Conservation (phyloP, 371 early-diverging fungal species). For the Thermomucor indicae-seudaticae region DNA sequence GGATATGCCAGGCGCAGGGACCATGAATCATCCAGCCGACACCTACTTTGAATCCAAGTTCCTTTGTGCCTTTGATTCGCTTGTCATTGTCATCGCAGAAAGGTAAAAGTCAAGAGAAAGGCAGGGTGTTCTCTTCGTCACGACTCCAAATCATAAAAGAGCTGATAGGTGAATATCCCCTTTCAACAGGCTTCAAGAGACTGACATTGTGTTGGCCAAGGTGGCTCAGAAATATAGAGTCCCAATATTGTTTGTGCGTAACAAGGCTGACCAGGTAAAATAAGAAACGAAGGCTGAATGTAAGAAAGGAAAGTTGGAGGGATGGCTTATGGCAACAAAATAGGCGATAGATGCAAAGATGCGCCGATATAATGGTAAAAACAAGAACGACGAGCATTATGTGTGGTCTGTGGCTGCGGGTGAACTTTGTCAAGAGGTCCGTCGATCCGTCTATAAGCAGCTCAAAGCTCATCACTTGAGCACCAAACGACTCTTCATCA, state of each 20-base stretch:
- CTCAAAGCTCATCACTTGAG: constrained; percentile 30
- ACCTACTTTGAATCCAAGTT: constrained; percentile 48
- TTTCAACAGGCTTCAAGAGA: constrained; percentile 23
- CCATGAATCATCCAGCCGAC: constrained; percentile 29
- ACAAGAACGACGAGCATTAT: constrained; percentile 10
- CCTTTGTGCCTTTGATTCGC: constrained; percentile 42
- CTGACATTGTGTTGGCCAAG: constrained; percentile 30
- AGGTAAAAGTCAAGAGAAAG: constrained; percentile 19
- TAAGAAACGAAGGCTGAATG: not conserved
- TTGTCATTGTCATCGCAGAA: constrained; percentile 43
- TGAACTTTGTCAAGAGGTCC: constrained; percentile 33
- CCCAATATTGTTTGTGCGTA: constrained; percentile 38
- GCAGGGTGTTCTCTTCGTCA: not conserved
- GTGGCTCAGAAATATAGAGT: constrained; percentile 32
- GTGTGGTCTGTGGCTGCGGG: constrained; percentile 32
- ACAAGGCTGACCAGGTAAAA: constrained; percentile 42
- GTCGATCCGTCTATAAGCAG: constrained; percentile 27
- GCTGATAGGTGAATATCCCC: not conserved
- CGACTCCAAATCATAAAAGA: not conserved
- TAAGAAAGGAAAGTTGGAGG: too few species aligned
- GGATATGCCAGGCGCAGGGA: constrained; percentile 52
- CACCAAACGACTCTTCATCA: constrained; percentile 31
- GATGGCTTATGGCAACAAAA: not conserved
- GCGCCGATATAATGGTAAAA: constrained; percentile 9
- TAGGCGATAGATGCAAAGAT: constrained; percentile 36